Percentiles rank a stretch among this genome's conserved stretches.
Evolutionary conservation across 352 stramenopile genomes (phyloP).

Genomic region (Globisporangium acanthophoron): DNA sequence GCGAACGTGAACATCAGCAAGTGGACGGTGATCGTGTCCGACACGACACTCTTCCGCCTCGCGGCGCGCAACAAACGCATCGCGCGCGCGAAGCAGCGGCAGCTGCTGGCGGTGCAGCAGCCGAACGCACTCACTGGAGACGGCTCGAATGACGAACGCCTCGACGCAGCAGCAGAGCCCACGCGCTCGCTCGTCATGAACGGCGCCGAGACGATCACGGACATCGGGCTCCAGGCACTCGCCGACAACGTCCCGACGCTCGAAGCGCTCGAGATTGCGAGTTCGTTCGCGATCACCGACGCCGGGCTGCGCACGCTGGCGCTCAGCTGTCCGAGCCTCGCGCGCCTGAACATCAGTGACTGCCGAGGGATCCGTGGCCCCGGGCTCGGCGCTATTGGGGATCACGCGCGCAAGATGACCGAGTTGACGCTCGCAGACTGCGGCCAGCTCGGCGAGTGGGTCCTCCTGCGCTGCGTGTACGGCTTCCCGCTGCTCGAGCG

Average conservation of each 20-base stretch:
- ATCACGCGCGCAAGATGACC: slow-evolving; percentile 33
- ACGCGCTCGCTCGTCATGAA: slow-evolving; percentile 53
- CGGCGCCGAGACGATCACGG: slow-evolving; percentile 61
- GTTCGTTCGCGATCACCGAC: slow-evolving; percentile 45
- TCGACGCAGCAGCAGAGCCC: slow-evolving; percentile 7
- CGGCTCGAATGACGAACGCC: neutral
- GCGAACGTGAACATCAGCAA: slow-evolving; percentile 44
- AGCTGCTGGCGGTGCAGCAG: slow-evolving; percentile 7
- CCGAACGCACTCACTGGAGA: neutral
- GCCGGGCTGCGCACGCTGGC: slow-evolving; percentile 45
- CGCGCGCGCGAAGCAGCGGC: slow-evolving; percentile 16
- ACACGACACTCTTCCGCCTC: slow-evolving; percentile 54
- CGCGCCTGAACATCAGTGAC: slow-evolving; percentile 42
- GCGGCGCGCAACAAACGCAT: slow-evolving; percentile 58
- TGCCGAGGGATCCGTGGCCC: slow-evolving; percentile 46
- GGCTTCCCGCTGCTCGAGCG: slow-evolving; percentile 40
- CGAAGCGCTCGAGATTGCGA: slow-evolving; percentile 49
- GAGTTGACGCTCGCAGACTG: slow-evolving; percentile 52
- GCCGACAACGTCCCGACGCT: slow-evolving; percentile 41
- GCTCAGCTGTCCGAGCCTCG: slow-evolving; percentile 37
- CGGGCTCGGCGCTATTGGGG: slow-evolving; percentile 56
- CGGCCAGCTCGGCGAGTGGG: slow-evolving; percentile 56
- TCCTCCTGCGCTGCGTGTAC: slow-evolving; percentile 64
- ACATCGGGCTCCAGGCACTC: slow-evolving; percentile 45
- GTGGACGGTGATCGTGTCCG: slow-evolving; percentile 68